These are phyloP conservation scores for Fusarium albosuccineum DNA, from an alignment of 2,329 filamentous ascomycete genomes.

Conservation along the genomic window DNA sequence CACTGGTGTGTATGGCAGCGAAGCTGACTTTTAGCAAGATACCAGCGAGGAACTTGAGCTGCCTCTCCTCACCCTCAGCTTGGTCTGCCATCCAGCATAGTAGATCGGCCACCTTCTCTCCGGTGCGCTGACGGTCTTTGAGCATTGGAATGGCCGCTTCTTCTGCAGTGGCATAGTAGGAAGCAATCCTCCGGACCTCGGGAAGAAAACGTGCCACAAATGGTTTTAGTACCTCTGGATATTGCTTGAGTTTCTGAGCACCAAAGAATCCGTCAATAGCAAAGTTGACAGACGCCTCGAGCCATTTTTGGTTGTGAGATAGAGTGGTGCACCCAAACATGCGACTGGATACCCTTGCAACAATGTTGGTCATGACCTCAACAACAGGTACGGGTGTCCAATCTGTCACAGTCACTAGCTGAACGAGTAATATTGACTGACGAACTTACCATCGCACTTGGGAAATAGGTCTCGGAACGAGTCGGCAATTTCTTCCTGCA, in stretches of 20 bases:
- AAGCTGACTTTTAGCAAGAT: conserved; percentile 48
- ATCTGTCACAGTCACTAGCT: conserved; percentile 17
- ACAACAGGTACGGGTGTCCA: conserved; percentile 44
- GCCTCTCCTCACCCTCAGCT: conserved; percentile 33
- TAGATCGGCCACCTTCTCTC: conserved; percentile 32
- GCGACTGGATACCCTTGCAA: conserved; percentile 46
- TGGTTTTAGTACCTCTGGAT: conserved; percentile 20
- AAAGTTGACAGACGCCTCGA: conserved; percentile 47
- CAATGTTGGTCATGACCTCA: conserved; percentile 42
- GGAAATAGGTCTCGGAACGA: conserved; percentile 39
- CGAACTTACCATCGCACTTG: conserved; percentile 21
- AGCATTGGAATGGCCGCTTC: background rate
- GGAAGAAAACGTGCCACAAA: background rate
- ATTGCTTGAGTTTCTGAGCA: conserved; percentile 36
- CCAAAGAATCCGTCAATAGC: conserved; percentile 47
- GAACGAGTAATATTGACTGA: no score
- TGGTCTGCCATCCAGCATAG: conserved; percentile 35
- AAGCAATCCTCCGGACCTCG: background rate
- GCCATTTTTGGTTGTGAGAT: conserved; percentile 47
- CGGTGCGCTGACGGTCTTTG: background rate
- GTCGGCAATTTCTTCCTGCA: conserved; percentile 43
- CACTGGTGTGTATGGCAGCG: conserved; percentile 48
- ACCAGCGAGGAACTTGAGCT: conserved; percentile 41
- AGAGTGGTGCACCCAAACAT: conserved; percentile 47
- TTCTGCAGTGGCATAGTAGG: background rate